These are phyloP conservation scores for Trypanosoma cruzi DNA, from an alignment of 208 protist genomes.

Conservation along the genomic window DNA sequence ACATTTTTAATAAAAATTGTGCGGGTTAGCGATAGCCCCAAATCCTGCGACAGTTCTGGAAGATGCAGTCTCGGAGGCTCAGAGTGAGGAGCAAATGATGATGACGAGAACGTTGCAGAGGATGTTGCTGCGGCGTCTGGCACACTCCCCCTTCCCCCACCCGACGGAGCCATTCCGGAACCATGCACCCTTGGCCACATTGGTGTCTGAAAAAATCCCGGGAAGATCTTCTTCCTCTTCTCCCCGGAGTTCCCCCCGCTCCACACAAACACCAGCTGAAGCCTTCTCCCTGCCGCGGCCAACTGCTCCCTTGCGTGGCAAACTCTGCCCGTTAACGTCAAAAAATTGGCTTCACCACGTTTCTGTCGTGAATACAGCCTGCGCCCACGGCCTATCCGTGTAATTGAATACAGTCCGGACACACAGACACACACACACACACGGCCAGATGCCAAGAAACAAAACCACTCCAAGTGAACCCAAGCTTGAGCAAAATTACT, in stretches of 20 bases:
- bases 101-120: constrained; percentile 6
- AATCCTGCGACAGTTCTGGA: neutral
- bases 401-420: neutral
- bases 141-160: constrained; percentile 5
- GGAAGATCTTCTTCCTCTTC: neutral
- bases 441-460: too few relatives aligned
- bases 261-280: too few relatives aligned
- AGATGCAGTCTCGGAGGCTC: neutral
- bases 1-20: constrained; percentile 65
- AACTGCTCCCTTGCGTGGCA: neutral
- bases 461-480: neutral
- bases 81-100: neutral
- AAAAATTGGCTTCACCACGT: neutral
- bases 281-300: neutral
- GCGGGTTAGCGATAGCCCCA: neutral
- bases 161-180: neutral
- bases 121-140: neutral
- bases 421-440: neutral
- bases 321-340: neutral
- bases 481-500: neutral
- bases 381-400: neutral
- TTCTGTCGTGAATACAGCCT: neutral
- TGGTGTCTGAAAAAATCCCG: neutral
- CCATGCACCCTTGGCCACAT: constrained; percentile 5
- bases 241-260: too few relatives aligned